phyloP scores from a whole-genome alignment of 176 grass and related monocot species.

The Oryza meyeriana region DNA sequence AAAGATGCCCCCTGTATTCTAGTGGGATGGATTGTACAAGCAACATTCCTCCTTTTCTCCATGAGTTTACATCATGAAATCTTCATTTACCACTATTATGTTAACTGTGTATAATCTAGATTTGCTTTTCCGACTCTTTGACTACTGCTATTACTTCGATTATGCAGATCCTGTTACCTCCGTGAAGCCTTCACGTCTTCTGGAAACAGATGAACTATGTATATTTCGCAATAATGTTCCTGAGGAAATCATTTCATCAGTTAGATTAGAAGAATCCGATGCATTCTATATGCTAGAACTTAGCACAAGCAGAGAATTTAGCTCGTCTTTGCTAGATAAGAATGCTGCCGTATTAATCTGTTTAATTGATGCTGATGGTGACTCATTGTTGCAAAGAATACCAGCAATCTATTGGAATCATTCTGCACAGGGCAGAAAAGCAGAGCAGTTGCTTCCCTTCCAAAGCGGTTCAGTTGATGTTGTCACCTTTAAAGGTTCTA shows the following conservation, averaged over 20 bases:
- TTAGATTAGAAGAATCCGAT: slow-evolving; percentile 50
- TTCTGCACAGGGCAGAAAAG: slow-evolving; percentile 19
- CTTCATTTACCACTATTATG: background rate
- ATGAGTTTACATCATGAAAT: background rate
- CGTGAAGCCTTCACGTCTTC: slow-evolving; percentile 62
- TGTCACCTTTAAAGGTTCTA: slow-evolving; percentile 60
- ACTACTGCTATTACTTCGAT: background rate
- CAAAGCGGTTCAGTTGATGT: slow-evolving; percentile 66
- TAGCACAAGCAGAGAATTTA: slow-evolving; percentile 70
- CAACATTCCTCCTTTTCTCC: background rate
- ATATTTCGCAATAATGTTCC: slow-evolving; percentile 45
- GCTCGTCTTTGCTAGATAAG: slow-evolving; percentile 65
- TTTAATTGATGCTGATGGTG: slow-evolving; percentile 58
- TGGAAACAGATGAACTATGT: slow-evolving; percentile 48
- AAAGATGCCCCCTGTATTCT: background rate
- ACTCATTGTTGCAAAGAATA: slow-evolving; percentile 75
- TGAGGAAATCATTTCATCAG: slow-evolving; percentile 42
- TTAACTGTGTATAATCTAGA: background rate
- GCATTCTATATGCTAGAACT: slow-evolving; percentile 79
- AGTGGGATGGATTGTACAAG: background rate
- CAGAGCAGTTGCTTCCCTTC: slow-evolving; percentile 43
- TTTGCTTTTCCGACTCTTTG: background rate
- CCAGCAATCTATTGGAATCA: slow-evolving; percentile 43
- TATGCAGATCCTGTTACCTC: slow-evolving; percentile 63
- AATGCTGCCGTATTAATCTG: slow-evolving; percentile 67